Conservation (phyloP, 139 green algal species). For the Chlorella sorokiniana region DNA sequence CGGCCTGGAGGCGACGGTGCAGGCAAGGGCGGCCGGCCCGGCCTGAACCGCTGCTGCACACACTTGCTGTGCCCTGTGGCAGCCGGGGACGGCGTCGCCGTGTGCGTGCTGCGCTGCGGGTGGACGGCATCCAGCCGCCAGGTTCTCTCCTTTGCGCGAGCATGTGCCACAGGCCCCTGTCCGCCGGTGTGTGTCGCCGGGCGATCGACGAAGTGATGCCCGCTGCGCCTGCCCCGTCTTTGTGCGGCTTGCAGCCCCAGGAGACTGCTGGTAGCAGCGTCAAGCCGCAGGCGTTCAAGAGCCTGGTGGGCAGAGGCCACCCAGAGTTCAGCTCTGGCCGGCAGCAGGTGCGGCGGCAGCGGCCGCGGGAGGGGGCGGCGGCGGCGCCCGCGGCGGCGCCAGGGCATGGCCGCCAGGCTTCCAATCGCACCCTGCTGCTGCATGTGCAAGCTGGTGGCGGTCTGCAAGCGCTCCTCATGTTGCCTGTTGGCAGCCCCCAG, state of each 20-base stretch:
- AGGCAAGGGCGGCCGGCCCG: not conserved
- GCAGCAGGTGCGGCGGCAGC: constrained; percentile 83
- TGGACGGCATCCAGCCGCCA: no score
- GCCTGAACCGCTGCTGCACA: no score
- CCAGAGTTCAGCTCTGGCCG: constrained; percentile 82
- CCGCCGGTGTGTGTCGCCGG: no score
- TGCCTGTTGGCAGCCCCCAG: not conserved
- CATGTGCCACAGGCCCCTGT: no score
- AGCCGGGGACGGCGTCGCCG: no score
- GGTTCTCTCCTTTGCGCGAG: no score
- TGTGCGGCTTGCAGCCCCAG: not conserved
- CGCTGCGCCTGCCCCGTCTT: not conserved
- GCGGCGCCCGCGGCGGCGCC: no score
- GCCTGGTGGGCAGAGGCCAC: constrained; percentile 83
- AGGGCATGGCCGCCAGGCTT: no score
- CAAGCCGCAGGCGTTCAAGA: constrained; percentile 84
- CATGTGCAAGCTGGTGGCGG: not conserved
- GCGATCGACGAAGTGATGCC: no score
- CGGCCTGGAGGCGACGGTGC: constrained; percentile 13
- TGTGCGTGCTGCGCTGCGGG: no score
- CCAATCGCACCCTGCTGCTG: not conserved
- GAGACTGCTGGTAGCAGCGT: constrained; percentile 45
- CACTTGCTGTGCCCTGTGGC: no score
- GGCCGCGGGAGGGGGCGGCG: no score
- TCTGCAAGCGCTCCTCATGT: not conserved